Conservation (phyloP, 805 yeast species). For the Vanderwaltozyma tropicalis region DNA sequence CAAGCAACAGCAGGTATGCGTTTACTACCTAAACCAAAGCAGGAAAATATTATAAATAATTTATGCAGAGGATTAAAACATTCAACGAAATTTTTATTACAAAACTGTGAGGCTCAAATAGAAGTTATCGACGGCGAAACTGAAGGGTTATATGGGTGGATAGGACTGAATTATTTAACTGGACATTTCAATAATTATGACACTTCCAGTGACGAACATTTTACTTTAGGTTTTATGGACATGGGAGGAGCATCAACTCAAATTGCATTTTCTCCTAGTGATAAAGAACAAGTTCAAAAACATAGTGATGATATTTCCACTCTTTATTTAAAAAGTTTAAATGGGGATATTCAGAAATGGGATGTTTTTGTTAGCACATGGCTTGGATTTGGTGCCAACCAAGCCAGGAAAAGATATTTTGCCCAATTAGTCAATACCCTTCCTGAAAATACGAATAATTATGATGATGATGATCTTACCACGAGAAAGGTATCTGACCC, state of each 20-base stretch:
- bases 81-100: conserved; percentile 44
- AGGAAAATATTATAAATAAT: conserved; percentile 41
- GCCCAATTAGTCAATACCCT: conserved; percentile 41
- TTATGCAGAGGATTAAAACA: conserved; percentile 49
- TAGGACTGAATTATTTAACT: conserved; percentile 76
- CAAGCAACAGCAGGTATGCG: conserved; percentile 98
- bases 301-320: conserved; percentile 67
- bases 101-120: conserved; percentile 58
- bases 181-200: conserved; percentile 48
- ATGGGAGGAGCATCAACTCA: conserved; percentile 99
- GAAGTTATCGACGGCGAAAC: conserved; percentile 87
- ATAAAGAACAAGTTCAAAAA: conserved; percentile 43
- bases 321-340: conserved; percentile 52
- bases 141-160: conserved; percentile 95
- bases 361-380: conserved; percentile 88
- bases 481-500: conserved; percentile 50
- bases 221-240: conserved; percentile 90
- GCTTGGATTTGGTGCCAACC: conserved; percentile 96
- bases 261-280: conserved; percentile 80
- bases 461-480: conserved; percentile 36
- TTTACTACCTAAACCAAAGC: conserved; percentile 46
- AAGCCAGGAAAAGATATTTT: conserved; percentile 71
- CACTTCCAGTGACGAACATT: conserved; percentile 28
- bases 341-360: conserved; percentile 70
- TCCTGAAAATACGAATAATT: conserved; percentile 38